These are phyloP conservation scores for Aspergillus persii DNA, from an alignment of 2,329 filamentous ascomycete species.

Conservation along the genomic window DNA sequence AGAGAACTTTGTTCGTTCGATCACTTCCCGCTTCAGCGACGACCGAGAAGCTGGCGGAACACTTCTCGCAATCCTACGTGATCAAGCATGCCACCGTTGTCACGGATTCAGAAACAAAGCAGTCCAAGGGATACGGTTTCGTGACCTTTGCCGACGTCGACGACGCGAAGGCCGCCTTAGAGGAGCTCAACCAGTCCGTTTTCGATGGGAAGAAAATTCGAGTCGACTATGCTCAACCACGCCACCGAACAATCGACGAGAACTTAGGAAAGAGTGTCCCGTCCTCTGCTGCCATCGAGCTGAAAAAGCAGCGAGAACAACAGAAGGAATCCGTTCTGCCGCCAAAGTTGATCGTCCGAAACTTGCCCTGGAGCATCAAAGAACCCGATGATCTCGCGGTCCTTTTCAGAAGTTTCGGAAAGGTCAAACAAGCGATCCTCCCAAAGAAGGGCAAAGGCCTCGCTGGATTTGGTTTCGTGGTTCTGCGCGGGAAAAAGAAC, in stretches of 20 bases:
- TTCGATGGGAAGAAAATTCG: constrained; percentile 79
- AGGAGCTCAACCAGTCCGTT: constrained; percentile 73
- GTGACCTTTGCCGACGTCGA: constrained; percentile 94
- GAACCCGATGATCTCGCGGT: constrained; percentile 73
- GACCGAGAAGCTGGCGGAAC: constrained; percentile 75
- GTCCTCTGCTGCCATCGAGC: constrained; percentile 33
- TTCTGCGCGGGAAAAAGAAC: constrained; percentile 82
- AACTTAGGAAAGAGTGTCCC: constrained; percentile 46
- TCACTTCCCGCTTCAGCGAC: constrained; percentile 77
- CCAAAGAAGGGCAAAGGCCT: constrained; percentile 72
- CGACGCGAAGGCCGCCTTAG: constrained; percentile 77
- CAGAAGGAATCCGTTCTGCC: constrained; percentile 60
- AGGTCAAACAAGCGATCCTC: constrained; percentile 82
- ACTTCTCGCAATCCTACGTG: constrained; percentile 92
- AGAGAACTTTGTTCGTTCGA: constrained; percentile 82
- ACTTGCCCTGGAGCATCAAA: constrained; percentile 95
- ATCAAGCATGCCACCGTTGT: constrained; percentile 97
- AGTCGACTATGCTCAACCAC: constrained; percentile 82
- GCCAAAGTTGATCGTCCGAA: constrained; percentile 82
- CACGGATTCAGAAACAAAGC: constrained; percentile 77
- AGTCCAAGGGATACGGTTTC: constrained; percentile 90
- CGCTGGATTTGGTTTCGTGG: constrained; percentile 89
- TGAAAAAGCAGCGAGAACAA: constrained; percentile 52
- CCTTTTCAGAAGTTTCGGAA: constrained; percentile 84
- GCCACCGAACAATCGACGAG: constrained; percentile 65